A percentile compares a stretch with the other conserved stretches of the same genome.
Evolutionary conservation across 306 rosid genomes (phyloP).

Genomic region (Sophora flavescens): DNA sequence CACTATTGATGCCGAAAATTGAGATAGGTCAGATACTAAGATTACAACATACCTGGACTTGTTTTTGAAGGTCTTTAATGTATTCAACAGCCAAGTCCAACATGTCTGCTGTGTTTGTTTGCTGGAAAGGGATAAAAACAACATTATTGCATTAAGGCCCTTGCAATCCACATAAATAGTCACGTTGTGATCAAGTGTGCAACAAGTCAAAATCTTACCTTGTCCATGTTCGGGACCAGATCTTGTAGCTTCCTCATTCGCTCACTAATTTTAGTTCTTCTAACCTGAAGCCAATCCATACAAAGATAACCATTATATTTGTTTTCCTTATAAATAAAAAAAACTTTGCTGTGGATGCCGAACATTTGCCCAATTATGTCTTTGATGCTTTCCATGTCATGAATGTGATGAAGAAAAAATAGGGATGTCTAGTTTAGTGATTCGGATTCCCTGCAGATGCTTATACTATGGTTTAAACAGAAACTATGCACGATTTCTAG

Average conservation of each 20-base stretch:
- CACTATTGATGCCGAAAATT: background rate
- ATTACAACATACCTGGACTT: slow-evolving; percentile 68
- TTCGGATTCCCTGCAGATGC: no score
- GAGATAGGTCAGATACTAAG: slow-evolving; percentile 4
- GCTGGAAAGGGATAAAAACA: slow-evolving; percentile 62
- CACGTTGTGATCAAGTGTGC: slow-evolving; percentile 3
- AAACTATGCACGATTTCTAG: no score
- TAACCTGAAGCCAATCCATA: slow-evolving; percentile 62
- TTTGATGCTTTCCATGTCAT: slow-evolving; percentile 24
- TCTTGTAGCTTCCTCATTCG: slow-evolving; percentile 97
- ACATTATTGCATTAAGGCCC: slow-evolving; percentile 11
- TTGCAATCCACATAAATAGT: slow-evolving; percentile 15
- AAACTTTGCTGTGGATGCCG: background rate
- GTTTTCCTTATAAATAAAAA: background rate
- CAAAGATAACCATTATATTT: slow-evolving; percentile 6
- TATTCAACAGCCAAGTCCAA: slow-evolving; percentile 97
- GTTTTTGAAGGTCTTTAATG: slow-evolving; percentile 85
- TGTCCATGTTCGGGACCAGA: slow-evolving; percentile 98
- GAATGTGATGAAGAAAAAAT: background rate
- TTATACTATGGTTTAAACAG: no score
- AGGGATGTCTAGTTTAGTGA: background rate
- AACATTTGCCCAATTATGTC: slow-evolving; percentile 23
- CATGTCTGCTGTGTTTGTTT: slow-evolving; percentile 99
- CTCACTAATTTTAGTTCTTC: slow-evolving; percentile 97
- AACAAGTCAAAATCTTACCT: slow-evolving; percentile 58